phyloP scores from a whole-genome alignment of 352 stramenopile species.

The Plasmopara viticola region DNA sequence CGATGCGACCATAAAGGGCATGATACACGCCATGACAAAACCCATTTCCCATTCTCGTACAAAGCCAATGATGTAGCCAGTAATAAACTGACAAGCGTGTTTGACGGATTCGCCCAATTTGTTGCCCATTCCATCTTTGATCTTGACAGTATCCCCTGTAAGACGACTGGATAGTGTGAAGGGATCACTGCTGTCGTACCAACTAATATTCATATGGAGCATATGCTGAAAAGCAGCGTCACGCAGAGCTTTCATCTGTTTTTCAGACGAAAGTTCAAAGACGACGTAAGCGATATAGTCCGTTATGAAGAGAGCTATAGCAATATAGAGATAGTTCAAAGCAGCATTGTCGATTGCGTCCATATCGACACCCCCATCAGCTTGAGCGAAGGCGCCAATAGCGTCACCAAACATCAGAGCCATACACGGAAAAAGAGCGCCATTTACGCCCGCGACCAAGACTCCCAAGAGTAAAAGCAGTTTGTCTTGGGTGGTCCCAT shows the following conservation, averaged over 20 bases:
- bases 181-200: conserved; percentile 34
- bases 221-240: conserved; percentile 21
- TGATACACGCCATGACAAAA: conserved; percentile 34
- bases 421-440: conserved; percentile 14
- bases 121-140: conserved; percentile 43
- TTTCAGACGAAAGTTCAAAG: conserved; percentile 20
- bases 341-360: conserved; percentile 20
- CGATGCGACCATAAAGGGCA: conserved; percentile 32
- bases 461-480: background rate
- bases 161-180: conserved; percentile 29
- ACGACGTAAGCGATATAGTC: conserved; percentile 15
- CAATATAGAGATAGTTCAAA: conserved; percentile 25
- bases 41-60: conserved; percentile 30
- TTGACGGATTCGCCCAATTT: conserved; percentile 37
- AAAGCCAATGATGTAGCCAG: conserved; percentile 36
- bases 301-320: conserved; percentile 29
- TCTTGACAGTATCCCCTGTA: conserved; percentile 38
- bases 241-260: conserved; percentile 37
- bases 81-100: conserved; percentile 30
- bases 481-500: conserved; percentile 1
- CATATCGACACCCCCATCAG: conserved; percentile 19
- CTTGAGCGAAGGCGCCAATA: conserved; percentile 28
- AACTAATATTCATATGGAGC: conserved; percentile 36
- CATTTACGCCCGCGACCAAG: conserved; percentile 19
- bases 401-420: conserved; percentile 31